Evolutionary conservation across 805 yeast species (phyloP), one percentile per base, ranked within the genome.

Genomic region (Schizosaccharomyces octosporus): DNA sequence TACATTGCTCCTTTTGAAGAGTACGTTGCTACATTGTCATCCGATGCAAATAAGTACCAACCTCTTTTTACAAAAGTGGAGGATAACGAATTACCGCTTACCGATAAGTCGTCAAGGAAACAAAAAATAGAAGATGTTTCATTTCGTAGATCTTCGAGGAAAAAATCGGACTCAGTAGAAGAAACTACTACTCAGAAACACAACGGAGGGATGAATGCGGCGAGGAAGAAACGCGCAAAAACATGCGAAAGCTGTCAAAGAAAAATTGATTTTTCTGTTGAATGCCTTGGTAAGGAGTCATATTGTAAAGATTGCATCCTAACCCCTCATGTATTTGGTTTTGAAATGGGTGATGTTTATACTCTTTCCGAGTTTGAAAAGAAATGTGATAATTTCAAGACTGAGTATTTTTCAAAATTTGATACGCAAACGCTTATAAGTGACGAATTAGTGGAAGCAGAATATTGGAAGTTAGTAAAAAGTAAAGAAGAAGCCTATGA

Each of bases 281-380:
- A 51, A 51, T 21, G 19, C 27, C 31, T 29, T 21, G 19, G 57
- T 29, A 51, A 51, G 27, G 78, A 75, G 19, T 89, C 95, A 95
- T 83, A 77, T 67, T 89, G 97, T 70, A 84, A 83, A 60, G 78
- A 78, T 62, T 89, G 97, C 70, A 73, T 89, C n/a, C 75, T 84
- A 15, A 95, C 95, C 0, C 83, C 86, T 51, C 90, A 93, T 1
- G 88, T 82, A 64, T 89, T 87, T 67, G 95, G 95, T 0, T 89
- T 90, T 69, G 89, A 84, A 64, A 93, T 85, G 65, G 78, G 81
- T 1, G 69, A 74, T 21, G 72, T 74, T 55, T 83, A 83, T 67
- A 74, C 83, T 0, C 71, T 86, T 17, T 70, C 73, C 0, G 82
- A 83, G 62, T 89, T 88, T 69, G 76, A 78, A 64, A 69, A 76